Evolutionary conservation across 2,329 filamentous ascomycete genomes (phyloP).

Genomic region (Plectosphaerella plurivora): DNA sequence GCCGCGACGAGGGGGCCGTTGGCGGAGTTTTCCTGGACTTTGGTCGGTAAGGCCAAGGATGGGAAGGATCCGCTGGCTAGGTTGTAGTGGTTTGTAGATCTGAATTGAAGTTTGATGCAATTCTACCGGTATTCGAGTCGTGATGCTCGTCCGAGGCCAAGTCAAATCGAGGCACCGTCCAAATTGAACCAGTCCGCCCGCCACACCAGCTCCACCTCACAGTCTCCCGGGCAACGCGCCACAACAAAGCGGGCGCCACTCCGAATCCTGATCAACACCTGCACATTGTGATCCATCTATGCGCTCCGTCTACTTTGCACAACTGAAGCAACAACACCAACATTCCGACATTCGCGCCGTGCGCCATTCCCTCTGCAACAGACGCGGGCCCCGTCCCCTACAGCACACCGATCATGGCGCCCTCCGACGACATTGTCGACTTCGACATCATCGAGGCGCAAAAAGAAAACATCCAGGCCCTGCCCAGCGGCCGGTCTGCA

Average conservation of each 20-base stretch:
- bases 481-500: constrained; percentile 83
- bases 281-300: constrained; percentile 5
- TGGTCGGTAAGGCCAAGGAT: constrained; percentile 45
- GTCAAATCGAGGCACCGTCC: too few relatives aligned
- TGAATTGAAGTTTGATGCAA: background rate
- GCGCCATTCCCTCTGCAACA: constrained; percentile 1
- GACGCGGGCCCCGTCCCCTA: constrained; percentile 4
- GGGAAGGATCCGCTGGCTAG: constrained; percentile 20
- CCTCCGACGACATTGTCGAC: constrained; percentile 52
- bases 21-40: constrained; percentile 73
- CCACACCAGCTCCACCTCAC: background rate
- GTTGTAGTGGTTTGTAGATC: constrained; percentile 6
- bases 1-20: constrained; percentile 65
- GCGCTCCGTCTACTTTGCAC: background rate
- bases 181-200: background rate
- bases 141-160: too few relatives aligned
- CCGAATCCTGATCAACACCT: constrained; percentile 14
- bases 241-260: constrained; percentile 1
- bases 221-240: constrained; percentile 14
- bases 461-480: constrained; percentile 95
- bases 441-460: constrained; percentile 95
- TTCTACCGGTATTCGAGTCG: too few relatives aligned
- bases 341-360: constrained; percentile 2
- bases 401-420: constrained; percentile 36
- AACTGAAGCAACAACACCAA: constrained; percentile 4